These are phyloP conservation scores for Tylopilus sp. DNA, from an alignment of 1,284 basidiomycete species.

Conservation along the genomic window DNA sequence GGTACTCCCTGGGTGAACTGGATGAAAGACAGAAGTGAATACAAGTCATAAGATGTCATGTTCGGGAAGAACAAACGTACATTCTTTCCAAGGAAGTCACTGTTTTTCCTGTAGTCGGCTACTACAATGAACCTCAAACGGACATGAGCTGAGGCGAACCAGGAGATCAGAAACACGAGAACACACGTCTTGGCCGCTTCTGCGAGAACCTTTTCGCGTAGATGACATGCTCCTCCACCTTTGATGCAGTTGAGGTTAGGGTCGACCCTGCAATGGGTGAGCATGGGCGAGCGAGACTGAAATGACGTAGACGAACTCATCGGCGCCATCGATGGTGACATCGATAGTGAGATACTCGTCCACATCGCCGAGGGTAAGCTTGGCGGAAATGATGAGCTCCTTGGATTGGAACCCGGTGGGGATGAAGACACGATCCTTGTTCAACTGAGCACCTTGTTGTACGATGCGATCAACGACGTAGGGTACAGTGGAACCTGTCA, in stretches of 20 bases:
- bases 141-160: conserved; percentile 15
- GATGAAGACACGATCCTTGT: conserved; percentile 88
- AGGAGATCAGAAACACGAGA: background rate
- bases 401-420: conserved; percentile 98
- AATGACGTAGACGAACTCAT: conserved; percentile 78
- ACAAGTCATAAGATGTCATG: background rate
- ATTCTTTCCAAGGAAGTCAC: conserved; percentile 83
- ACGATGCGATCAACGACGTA: conserved; percentile 97
- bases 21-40: background rate
- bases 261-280: conserved; percentile 76
- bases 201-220: conserved; percentile 98
- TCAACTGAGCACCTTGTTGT: conserved; percentile 82
- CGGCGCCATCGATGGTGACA: conserved; percentile 97
- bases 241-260: conserved; percentile 94
- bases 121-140: conserved; percentile 88
- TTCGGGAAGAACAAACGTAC: conserved; percentile 58
- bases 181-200: conserved; percentile 89
- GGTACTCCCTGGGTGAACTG: conserved; percentile 94
- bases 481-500: conserved; percentile 96
- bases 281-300: conserved; percentile 38
- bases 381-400: conserved; percentile 89
- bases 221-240: conserved; percentile 96
- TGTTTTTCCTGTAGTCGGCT: conserved; percentile 96
- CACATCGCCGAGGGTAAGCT: conserved; percentile 90
- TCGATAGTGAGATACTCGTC: conserved; percentile 93